These are phyloP conservation scores for Pestalotiopsis sp. DNA, from an alignment of 2,329 filamentous ascomycete genomes.

Conservation along the genomic window DNA sequence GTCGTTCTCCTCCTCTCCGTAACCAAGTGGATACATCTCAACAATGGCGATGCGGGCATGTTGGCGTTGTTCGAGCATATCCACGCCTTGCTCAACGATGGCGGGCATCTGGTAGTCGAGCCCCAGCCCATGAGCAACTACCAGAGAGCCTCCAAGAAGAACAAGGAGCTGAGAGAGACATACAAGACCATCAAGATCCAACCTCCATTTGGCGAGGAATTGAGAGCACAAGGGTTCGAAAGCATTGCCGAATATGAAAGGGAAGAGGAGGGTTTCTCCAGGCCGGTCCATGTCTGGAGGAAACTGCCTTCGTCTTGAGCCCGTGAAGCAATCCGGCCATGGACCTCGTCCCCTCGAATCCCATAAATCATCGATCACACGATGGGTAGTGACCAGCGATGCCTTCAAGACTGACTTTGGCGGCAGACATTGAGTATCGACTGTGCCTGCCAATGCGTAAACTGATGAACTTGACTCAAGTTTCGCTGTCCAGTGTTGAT, in stretches of 20 bases:
- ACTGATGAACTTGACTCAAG: too few relatives aligned
- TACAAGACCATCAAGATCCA: conserved; percentile 14
- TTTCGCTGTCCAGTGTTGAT: too few relatives aligned
- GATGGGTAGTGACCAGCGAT: neutral
- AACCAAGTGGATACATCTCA: conserved; percentile 15
- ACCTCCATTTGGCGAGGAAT: conserved; percentile 12
- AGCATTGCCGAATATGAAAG: conserved; percentile 13
- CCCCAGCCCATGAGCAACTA: conserved; percentile 16
- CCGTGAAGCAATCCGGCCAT: neutral
- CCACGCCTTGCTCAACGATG: conserved; percentile 7
- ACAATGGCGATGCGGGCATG: conserved; percentile 13
- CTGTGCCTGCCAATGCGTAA: neutral
- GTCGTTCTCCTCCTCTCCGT: conserved; percentile 14
- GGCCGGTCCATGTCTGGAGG: conserved; percentile 14
- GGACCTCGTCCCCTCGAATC: neutral
- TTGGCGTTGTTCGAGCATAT: conserved; percentile 11
- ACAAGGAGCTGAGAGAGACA: conserved; percentile 13
- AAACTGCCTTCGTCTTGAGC: conserved; percentile 1
- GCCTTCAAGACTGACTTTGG: neutral
- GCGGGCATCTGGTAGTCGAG: conserved; percentile 12
- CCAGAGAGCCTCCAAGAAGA: conserved; percentile 11
- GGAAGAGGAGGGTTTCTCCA: conserved; percentile 14
- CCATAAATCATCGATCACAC: neutral
- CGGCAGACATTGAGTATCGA: neutral
- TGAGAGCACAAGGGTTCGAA: conserved; percentile 13